These are phyloP conservation scores for Zasmidium citrigriseum DNA, from an alignment of 2,329 filamentous ascomycete genomes.

Conservation along the genomic window DNA sequence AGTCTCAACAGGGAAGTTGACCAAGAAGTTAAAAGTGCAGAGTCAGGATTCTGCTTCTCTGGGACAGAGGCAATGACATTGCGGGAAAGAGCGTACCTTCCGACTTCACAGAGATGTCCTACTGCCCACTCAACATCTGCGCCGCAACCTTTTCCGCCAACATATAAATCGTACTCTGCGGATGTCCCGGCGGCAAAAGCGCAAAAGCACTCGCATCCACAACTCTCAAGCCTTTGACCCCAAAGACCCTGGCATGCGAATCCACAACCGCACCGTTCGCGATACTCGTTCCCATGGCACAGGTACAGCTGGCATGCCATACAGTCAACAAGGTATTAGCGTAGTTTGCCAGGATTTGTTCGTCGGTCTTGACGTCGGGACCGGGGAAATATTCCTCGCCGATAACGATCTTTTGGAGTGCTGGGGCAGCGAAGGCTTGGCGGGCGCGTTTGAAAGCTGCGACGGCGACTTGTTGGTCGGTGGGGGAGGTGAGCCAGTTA, in stretches of 20 bases:
- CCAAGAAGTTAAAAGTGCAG: too few species aligned
- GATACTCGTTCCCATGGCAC: conserved; percentile 21
- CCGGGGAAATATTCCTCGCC: conserved; percentile 22
- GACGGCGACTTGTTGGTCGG: conserved; percentile 37
- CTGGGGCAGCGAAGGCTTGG: conserved; percentile 28
- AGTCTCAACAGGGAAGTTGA: too few species aligned
- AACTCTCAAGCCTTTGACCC: conserved; percentile 20
- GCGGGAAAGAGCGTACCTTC: too few species aligned
- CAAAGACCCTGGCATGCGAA: conserved; percentile 16
- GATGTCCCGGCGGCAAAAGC: conserved; percentile 24
- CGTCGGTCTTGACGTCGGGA: conserved; percentile 15
- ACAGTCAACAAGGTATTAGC: conserved; percentile 2
- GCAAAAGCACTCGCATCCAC: too few species aligned
- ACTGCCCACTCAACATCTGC: conserved; percentile 1
- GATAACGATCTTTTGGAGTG: conserved; percentile 26
- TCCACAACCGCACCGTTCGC: conserved; percentile 19
- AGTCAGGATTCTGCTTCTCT: too few species aligned
- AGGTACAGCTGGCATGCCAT: conserved; percentile 20
- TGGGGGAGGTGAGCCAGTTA: conserved; percentile 36
- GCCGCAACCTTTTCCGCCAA: conserved; percentile 11
- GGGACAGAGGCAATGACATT: too few species aligned
- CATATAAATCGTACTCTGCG: conserved; percentile 20
- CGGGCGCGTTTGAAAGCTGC: conserved; percentile 37
- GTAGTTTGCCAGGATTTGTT: conserved; percentile 14
- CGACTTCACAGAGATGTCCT: too few species aligned